phyloP scores from a whole-genome alignment of 2,329 filamentous ascomycete genomes.

The Fusarium buxicola region DNA sequence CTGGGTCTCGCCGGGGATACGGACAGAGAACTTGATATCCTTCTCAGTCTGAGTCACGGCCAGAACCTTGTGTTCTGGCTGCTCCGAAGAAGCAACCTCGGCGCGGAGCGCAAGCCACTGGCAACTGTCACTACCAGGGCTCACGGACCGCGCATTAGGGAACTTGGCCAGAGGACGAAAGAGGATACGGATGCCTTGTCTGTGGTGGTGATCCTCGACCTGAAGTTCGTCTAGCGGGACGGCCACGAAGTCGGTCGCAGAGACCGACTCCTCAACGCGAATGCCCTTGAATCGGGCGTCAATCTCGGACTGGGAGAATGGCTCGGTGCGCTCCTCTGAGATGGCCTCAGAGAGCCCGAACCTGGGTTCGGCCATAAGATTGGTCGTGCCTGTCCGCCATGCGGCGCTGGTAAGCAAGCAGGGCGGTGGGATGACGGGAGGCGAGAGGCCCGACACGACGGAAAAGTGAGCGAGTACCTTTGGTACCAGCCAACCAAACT shows the following conservation, averaged over 20 bases:
- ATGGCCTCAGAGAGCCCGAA: conserved; percentile 52
- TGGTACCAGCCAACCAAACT: conserved; percentile 39
- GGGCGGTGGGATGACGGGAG: conserved; percentile 29
- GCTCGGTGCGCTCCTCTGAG: conserved; percentile 67
- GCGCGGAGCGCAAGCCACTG: conserved; percentile 68
- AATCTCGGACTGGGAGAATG: conserved; percentile 68
- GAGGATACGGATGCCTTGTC: conserved; percentile 67
- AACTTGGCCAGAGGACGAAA: conserved; percentile 66
- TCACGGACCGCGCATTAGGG: conserved; percentile 64
- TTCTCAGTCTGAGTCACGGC: conserved; percentile 70
- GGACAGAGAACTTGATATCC: conserved; percentile 70
- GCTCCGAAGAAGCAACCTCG: conserved; percentile 63
- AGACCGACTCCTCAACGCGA: conserved; percentile 57
- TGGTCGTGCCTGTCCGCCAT: conserved; percentile 47
- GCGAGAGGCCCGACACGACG: conserved; percentile 26
- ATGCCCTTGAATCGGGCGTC: conserved; percentile 61
- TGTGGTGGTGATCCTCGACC: conserved; percentile 64
- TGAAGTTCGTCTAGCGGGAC: conserved; percentile 66
- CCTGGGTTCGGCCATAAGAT: conserved; percentile 60
- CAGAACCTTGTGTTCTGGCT: conserved; percentile 67
- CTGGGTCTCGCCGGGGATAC: conserved; percentile 62
- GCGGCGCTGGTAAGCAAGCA: conserved; percentile 43
- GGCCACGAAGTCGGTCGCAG: conserved; percentile 53
- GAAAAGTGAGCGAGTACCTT: conserved; percentile 43
- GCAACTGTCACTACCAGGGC: conserved; percentile 67